Evolutionary conservation across 1,284 basidiomycete genomes (phyloP), one percentile per base, ranked within the genome.

Genomic region (Cutaneotrichosporon sp.): DNA sequence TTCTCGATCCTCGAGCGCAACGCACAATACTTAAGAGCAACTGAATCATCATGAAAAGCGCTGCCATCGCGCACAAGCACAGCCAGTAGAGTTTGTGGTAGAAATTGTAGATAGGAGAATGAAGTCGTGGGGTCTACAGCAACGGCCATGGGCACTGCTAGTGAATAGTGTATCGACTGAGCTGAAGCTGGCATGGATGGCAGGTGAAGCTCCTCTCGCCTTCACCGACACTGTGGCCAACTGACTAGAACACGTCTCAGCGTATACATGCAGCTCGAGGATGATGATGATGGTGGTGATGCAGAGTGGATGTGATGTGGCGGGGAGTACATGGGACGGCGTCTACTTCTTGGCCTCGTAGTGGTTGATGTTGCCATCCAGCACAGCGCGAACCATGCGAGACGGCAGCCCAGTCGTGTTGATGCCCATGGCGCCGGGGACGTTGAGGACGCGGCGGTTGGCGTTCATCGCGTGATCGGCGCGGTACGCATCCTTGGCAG

Each of bases 401-500:
- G 54, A 56, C 11, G 64, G 55, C 34, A 63, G 52, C 14, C 52
- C 62, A 2, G 51, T 62, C 8, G 67, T 68, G n/a, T 58, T 20
- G 33, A 68, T 64, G 9, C 64, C 64, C 54, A 49, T 62, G 25
- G 38, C 58, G 58, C 54, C 65, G 5, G 11, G 45, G 22, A 64
- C 34, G 34, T 24, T 29, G 25, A 67, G 56, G 3, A 50, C 54
- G 25, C 64, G 60, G 6, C 43, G 55, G 8, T 46, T 22, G 14
- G 43, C 59, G 45, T 58, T 31, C 10, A 16, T 20, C 24, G 29
- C 43, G 22, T 47, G 29, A 51, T 72, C 69, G 6, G 67, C 60
- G 25, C 62, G 59, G 36, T 71, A 71, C 29, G 65, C 64, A 56
- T 72, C 71, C 56, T 70, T 69, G 2, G 67, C 65, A 38, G 65